phyloP scores from a whole-genome alignment of 1,284 basidiomycete genomes.

The Moesziomyces parantarcticus region DNA sequence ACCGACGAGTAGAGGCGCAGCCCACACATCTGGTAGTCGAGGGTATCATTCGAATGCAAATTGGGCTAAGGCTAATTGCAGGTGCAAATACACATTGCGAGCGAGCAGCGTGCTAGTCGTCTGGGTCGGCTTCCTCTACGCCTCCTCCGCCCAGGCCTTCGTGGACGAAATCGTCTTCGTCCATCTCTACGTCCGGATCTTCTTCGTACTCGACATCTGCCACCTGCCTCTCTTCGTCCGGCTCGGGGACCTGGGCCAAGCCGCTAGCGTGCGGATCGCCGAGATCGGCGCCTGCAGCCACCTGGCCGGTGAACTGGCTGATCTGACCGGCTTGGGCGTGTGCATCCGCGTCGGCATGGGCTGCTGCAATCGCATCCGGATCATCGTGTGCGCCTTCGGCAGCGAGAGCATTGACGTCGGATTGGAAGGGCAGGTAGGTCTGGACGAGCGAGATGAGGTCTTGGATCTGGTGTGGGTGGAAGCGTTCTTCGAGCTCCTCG shows the following conservation, averaged over 20 bases:
- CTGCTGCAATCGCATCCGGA: conserved; percentile 15
- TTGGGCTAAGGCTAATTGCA: neutral
- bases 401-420: conserved; percentile 27
- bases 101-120: conserved; percentile 32
- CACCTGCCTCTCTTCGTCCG: conserved; percentile 43
- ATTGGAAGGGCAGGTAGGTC: conserved; percentile 67
- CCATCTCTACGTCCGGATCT: conserved; percentile 60
- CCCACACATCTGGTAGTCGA: no score
- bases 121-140: conserved; percentile 67
- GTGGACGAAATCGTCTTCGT: conserved; percentile 56
- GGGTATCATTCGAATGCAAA: no score
- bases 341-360: neutral
- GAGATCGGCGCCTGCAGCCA: conserved; percentile 37
- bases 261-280: conserved; percentile 50
- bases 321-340: conserved; percentile 15
- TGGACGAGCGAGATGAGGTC: conserved; percentile 76
- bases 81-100: conserved; percentile 24
- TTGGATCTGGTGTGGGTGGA: conserved; percentile 75
- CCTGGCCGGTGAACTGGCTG: conserved; percentile 33
- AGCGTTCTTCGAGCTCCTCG: conserved; percentile 86
- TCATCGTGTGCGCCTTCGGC: conserved; percentile 28
- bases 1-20: conserved; percentile 12
- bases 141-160: conserved; percentile 40
- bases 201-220: conserved; percentile 60
- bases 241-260: conserved; percentile 40